Evolutionary conservation across 257 asterid species (phyloP), one percentile per base, ranked within the genome.

Genomic region (Ophiorrhiza pumila): DNA sequence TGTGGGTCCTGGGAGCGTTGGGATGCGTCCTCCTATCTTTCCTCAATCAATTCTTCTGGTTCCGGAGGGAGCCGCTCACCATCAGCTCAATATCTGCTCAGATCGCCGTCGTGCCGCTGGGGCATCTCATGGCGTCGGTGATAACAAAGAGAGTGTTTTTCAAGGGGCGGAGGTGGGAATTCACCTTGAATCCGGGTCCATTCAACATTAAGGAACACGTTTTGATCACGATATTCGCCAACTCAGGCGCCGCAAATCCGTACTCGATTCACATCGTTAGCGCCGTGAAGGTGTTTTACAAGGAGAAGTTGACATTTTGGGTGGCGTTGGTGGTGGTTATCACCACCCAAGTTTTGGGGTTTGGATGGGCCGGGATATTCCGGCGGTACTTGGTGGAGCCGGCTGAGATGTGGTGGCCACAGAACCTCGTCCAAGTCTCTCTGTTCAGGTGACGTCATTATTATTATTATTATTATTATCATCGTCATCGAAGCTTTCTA

Each of bases 331-430:
- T 86, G 25, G 96, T 91, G 43, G 96, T 91, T 47, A 42, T 93
- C 65, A 91, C 97, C 1, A 93, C 96, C 29, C 96, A 90, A 82
- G 74, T 93, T 1, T 77, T 89, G 80, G 77, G 77, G 14, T 77
- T 71, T 13, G 77, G 76, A 10, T 91, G 97, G 97, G 98, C 98
- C 2, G 98, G 98, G 27, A 83, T 93, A 7, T 88, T 88, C 76
- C 87, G 98, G 65, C 81, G 88, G 77, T 89, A 82, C 80, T 70
- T 93, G 86, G 98, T 93, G 39, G 97, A 93, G 81, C 98, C 97
- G 31, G 97, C 94, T 4, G 85, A 89, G 23, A 91, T 93, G 98
- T 93, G 98, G 98, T 93, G 98, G 98, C 97, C 98, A 18, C 92
- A 89, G 50, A 93, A 93, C 76, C 96, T 93, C 5, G 97, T 93